Evolutionary conservation across 148 eudicot species (phyloP), one percentile per base, ranked within the genome.

Genomic region (Suaeda aralocaspica): DNA sequence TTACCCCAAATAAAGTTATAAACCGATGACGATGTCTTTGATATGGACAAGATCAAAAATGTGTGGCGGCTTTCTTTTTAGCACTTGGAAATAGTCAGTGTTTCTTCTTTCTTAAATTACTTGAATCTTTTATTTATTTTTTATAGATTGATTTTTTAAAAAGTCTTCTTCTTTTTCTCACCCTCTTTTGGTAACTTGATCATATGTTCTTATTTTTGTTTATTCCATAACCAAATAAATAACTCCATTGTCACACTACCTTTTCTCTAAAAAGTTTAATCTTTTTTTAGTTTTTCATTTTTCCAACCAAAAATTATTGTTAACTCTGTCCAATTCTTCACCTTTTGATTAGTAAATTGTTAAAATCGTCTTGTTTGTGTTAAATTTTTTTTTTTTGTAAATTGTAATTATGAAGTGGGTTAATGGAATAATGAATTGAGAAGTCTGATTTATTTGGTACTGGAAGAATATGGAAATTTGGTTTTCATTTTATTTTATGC

Each of bases 21-120:
- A 62, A 72, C 28, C 28, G 31, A 16, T 56, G 30, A 50, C 49
- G 68, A 64, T 74, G 72, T 21, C 21, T 0, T 57, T 28, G 16
- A 39, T 24, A 13, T 14, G 15, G 2, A 44, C 22, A 19, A 49
- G 48, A 77, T 72, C 72, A 61, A 72, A 67, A 26, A n/a, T 42
- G 75, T 51, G 68, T 57, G 72, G 80, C 80, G 49, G 44, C 63
- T 55, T 34, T 46, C 25, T 29, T 71, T 71, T 63, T 9, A 9
- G 12, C 4, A 14, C 19, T 51, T 70, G 45, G 59, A 33, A 50
- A 33, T 39, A 30, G 64, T 63, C 49, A 41, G 22, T 6, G 21
- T 34, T 16, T 33, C 5, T 36, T 58, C 55, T 15, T 39, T 29
- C 4, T 13, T 6, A 9, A 42, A 14, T 9, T 9, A 31, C 39